phyloP scores from a whole-genome alignment of 768 basidiomycete genomes.

The Leccinum arenicola region DNA sequence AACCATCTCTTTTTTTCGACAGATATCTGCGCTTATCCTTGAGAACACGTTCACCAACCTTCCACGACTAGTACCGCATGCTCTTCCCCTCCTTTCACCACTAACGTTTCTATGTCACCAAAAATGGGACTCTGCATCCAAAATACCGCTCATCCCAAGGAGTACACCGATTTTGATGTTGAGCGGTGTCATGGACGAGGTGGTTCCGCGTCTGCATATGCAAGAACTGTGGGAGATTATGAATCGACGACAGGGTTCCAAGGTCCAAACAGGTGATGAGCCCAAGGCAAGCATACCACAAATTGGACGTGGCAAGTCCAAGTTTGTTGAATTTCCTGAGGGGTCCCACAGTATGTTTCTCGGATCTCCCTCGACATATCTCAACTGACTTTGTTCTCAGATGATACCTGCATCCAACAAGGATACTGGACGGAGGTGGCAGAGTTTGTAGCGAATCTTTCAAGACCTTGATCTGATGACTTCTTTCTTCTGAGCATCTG shows the following conservation, averaged over 20 bases:
- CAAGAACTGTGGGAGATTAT: slow-evolving; percentile 65
- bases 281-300: slow-evolving; percentile 39
- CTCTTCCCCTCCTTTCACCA: slow-evolving; percentile 69
- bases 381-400: slow-evolving; percentile 23
- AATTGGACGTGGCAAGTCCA: slow-evolving; percentile 50
- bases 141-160: slow-evolving; percentile 59
- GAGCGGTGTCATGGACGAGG: slow-evolving; percentile 59
- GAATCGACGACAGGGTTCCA: slow-evolving; percentile 42
- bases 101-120: slow-evolving; percentile 82
- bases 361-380: neutral
- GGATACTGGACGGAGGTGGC: slow-evolving; percentile 54
- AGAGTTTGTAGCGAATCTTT: slow-evolving; percentile 42
- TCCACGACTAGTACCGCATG: slow-evolving; percentile 74
- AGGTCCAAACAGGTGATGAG: slow-evolving; percentile 16
- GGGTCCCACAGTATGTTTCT: slow-evolving; percentile 53
- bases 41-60: slow-evolving; percentile 95
- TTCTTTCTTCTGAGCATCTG: neutral
- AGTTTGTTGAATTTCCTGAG: slow-evolving; percentile 52
- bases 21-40: slow-evolving; percentile 79
- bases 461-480: slow-evolving; percentile 9
- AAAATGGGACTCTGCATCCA: slow-evolving; percentile 79
- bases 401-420: slow-evolving; percentile 53
- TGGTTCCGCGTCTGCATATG: slow-evolving; percentile 57
- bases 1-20: neutral
- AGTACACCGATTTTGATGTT: slow-evolving; percentile 79